These are phyloP conservation scores for Aspergillus baeticus DNA, from an alignment of 495 filamentous ascomycete species.

Conservation along the genomic window DNA sequence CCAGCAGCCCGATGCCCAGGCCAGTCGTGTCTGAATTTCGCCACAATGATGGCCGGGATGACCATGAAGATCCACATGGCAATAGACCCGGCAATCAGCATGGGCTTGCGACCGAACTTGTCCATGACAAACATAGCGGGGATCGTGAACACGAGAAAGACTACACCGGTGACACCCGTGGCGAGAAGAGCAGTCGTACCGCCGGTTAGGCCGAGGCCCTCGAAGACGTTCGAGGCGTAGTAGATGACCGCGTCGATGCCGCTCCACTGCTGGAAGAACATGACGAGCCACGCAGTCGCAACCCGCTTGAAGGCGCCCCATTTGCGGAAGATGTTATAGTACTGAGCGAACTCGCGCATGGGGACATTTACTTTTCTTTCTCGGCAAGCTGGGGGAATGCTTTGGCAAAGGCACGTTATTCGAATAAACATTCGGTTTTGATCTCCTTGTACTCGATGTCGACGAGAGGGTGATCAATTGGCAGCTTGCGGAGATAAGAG, in stretches of 20 bases:
- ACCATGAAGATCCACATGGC: too few relatives aligned
- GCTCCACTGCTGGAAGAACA: constrained; percentile 71
- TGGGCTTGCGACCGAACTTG: constrained; percentile 63
- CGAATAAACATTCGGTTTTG: constrained; percentile 77
- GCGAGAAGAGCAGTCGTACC: constrained; percentile 70
- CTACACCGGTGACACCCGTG: constrained; percentile 78
- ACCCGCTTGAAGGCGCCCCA: constrained; percentile 68
- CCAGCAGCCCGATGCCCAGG: too few relatives aligned
- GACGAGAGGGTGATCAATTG: constrained; percentile 56
- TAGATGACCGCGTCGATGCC: constrained; percentile 55
- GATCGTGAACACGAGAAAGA: constrained; percentile 73
- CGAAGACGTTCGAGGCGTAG: constrained; percentile 76
- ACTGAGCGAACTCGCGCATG: constrained; percentile 41
- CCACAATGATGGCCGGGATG: too few relatives aligned
- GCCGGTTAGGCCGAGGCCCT: constrained; percentile 58
- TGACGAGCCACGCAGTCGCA: constrained; percentile 76
- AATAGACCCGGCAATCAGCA: constrained; percentile 45
- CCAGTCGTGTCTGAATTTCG: too few relatives aligned
- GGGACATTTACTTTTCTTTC: constrained; percentile 54
- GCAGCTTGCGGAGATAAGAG: constrained; percentile 58
- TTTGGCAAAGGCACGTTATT: constrained; percentile 72
- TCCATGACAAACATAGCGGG: constrained; percentile 77
- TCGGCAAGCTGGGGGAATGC: constrained; percentile 65
- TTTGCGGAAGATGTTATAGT: constrained; percentile 72
- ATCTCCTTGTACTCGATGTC: constrained; percentile 81